These are phyloP conservation scores for Nicotiana undulata DNA, from an alignment of 257 asterid species.

Conservation along the genomic window DNA sequence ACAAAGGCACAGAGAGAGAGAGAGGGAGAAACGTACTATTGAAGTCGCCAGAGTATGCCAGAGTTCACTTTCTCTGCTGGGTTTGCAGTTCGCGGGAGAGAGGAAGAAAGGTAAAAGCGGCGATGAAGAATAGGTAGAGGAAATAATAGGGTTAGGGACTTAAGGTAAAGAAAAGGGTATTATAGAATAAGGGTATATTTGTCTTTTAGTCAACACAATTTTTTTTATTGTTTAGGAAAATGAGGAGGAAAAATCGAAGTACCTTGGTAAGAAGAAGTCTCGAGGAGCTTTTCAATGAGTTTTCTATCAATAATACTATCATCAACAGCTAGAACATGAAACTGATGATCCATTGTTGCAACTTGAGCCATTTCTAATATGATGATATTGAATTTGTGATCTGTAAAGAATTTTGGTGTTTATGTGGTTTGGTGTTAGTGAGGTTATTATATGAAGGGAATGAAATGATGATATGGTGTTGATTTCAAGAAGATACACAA, in stretches of 20 bases:
- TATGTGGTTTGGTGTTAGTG: neutral
- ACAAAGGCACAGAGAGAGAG: no score
- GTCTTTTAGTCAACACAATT: neutral
- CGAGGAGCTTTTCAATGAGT: constrained; percentile 50
- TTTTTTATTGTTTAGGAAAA: neutral
- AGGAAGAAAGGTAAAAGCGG: no score
- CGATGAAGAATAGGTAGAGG: no score
- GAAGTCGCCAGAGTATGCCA: no score
- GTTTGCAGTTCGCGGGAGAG: no score
- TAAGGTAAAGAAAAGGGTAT: no score
- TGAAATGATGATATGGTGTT: neutral
- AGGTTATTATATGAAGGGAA: neutral
- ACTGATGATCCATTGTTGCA: constrained; percentile 41
- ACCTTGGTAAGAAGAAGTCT: constrained; percentile 53
- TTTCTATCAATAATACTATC: constrained; percentile 54
- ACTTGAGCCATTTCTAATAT: constrained; percentile 24
- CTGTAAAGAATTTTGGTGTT: neutral
- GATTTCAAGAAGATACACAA: constrained; percentile 1
- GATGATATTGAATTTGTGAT: neutral
- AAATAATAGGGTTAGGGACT: no score
- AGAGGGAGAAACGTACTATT: no score
- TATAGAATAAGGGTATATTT: no score
- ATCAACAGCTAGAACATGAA: constrained; percentile 59
- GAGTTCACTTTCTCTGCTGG: no score
- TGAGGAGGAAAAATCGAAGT: neutral